A percentile compares a stretch with the other conserved stretches of the same genome.
Conservation (phyloP, 371 early-diverging fungal genomes). For the Mucor plumbeus region DNA sequence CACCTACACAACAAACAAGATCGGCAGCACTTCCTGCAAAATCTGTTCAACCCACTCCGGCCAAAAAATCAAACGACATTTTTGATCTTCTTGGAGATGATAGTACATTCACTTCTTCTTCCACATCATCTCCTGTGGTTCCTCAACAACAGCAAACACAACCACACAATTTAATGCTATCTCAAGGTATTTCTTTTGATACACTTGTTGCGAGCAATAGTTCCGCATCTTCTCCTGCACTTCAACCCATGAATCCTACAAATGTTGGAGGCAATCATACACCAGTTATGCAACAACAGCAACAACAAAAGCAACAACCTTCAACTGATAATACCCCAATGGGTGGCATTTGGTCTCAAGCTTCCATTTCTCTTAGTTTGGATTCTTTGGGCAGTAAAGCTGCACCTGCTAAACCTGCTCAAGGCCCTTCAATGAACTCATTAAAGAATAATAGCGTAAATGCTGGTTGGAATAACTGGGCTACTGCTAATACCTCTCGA, state of each 20-base stretch:
- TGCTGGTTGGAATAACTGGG: conserved; percentile 56
- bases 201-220: conserved; percentile 10
- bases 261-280: not conserved
- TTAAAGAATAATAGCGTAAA: conserved; percentile 51
- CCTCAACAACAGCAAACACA: conserved; percentile 22
- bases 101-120: conserved; percentile 16
- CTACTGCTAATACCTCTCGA: conserved; percentile 24
- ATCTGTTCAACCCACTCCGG: not conserved
- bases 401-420: conserved; percentile 42
- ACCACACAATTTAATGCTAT: conserved; percentile 14
- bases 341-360: conserved; percentile 63
- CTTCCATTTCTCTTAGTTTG: conserved; percentile 58
- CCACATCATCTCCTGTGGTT: conserved; percentile 14
- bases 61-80: conserved; percentile 34
- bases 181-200: conserved; percentile 23
- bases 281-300: conserved; percentile 6
- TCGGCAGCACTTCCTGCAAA: conserved; percentile 4
- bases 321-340: conserved; percentile 7
- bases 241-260: not conserved
- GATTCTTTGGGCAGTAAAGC: conserved; percentile 58
- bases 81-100: conserved; percentile 57
- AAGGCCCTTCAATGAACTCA: conserved; percentile 67
- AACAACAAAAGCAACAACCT: not conserved
- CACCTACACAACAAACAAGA: conserved; percentile 29
- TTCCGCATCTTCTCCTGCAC: conserved; percentile 10